These are phyloP conservation scores for Cytidiella melzeri DNA, from an alignment of 768 basidiomycete species.

Conservation along the genomic window DNA sequence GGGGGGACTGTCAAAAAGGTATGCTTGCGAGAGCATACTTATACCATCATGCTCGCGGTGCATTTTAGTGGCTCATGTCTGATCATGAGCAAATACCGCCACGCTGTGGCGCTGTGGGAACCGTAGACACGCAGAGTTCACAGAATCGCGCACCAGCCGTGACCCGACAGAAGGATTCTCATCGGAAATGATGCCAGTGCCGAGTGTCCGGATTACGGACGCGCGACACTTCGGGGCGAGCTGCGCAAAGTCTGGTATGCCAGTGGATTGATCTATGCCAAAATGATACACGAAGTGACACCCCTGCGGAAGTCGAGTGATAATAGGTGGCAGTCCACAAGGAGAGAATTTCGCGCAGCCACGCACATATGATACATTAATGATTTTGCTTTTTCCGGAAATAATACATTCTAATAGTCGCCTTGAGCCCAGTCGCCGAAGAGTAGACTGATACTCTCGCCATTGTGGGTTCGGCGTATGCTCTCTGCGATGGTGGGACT, in stretches of 20 bases:
- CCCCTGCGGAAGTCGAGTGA: neutral
- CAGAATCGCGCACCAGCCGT: no score
- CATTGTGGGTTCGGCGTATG: constrained; percentile 91
- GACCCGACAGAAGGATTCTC: neutral
- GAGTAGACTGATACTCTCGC: constrained; percentile 84
- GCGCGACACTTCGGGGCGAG: neutral
- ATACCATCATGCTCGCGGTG: no score
- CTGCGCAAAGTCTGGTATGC: neutral
- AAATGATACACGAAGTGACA: neutral
- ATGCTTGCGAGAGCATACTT: no score
- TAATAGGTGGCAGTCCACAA: neutral
- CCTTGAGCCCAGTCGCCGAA: constrained; percentile 78
- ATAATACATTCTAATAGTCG: constrained; percentile 10
- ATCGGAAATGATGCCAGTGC: neutral
- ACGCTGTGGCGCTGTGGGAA: no score
- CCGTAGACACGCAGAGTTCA: no score
- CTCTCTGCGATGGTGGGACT: constrained; percentile 92
- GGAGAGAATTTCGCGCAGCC: neutral
- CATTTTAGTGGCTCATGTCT: no score
- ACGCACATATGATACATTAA: constrained; percentile 8
- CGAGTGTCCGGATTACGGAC: neutral
- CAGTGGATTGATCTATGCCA: no score
- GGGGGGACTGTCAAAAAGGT: neutral
- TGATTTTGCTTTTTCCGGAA: neutral
- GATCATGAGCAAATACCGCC: no score